Base-by-base conservation (phyloP, 306 rosid genomes). In the Fagus sylvatica region DNA sequence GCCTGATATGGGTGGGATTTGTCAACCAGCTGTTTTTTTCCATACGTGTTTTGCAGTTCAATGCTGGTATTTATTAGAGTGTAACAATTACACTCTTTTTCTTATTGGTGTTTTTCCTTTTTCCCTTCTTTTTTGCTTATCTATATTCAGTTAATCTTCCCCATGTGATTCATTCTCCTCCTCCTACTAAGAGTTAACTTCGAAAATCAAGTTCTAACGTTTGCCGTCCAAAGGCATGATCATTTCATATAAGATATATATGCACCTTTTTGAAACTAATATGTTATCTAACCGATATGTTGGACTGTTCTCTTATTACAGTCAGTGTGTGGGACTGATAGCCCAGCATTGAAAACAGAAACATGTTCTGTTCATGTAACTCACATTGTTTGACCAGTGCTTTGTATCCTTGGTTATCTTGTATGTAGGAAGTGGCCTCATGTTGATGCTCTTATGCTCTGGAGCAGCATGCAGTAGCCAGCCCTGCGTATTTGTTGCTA, bases 51-150 rank as follows among this genome's bases (percentile, higher is more conserved):
- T 46, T 3, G n/a, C 76, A 69, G 79, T 53, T 69, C 74, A 54
- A 73, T 36, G 19, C 74, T 53, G 74, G 84, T 73, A 84, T 80
- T 69, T 19, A 61, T 65, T 72, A 37, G 65, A 46, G 64, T 69
- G 72, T 72, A 59, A 7, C 28, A 22, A 22, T 22, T 22, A 33
- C 65, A 41, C 12, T 22, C 4, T 53, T 46, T 56, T 77, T 19
- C 53, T 84, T 61, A 11, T 61, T 74, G 66, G 40, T 57, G 16
- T 55, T 64, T 71, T 49, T 16, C 36, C 17, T 2, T 15, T 72
- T 40, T 61, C 30, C 75, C 36, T 22, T 13, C 15, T n/a, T 36
- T 11, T 69, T 53, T 39, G 28, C 76, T 66, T 33, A 5, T 33
- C 28, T 22, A 61, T 61, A 30, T 33, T 61, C 41, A 33, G 68